Percentiles rank a stretch among this genome's conserved stretches.
phyloP scores from a whole-genome alignment of 495 filamentous ascomycete species.

The Gamarada debralockiae region DNA sequence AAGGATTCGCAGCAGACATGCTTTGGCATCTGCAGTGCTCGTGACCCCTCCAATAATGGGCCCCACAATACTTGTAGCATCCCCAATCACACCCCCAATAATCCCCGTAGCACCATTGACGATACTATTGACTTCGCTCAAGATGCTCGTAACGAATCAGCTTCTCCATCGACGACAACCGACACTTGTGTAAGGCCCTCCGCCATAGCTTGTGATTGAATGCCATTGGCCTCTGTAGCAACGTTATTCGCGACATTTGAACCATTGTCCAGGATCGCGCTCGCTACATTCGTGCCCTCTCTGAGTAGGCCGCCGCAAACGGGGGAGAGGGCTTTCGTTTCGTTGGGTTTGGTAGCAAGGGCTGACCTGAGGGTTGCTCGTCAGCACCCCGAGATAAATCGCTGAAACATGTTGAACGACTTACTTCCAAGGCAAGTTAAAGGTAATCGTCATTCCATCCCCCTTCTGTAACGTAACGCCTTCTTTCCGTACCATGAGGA shows the following conservation, averaged over 20 bases:
- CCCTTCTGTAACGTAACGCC: conserved; percentile 1
- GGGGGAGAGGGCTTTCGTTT: background rate
- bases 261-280: background rate
- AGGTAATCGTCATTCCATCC: conserved; percentile 12
- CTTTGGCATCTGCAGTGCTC: conserved; percentile 10
- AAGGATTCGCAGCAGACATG: background rate
- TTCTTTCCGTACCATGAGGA: conserved; percentile 4
- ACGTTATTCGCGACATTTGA: background rate
- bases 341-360: background rate
- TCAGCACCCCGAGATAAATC: background rate
- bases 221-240: background rate
- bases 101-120: conserved; percentile 5
- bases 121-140: conserved; percentile 2
- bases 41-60: conserved; percentile 12
- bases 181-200: background rate
- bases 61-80: conserved; percentile 12
- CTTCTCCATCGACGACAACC: background rate
- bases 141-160: background rate
- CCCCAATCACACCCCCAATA: conserved; percentile 10
- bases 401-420: too few species aligned
- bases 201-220: background rate
- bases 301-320: background rate
- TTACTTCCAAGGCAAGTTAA: conserved; percentile 17
- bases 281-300: background rate
- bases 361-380: background rate